Evolutionary conservation across 805 yeast species (phyloP).

Genomic region (Candida dajiaensis): DNA sequence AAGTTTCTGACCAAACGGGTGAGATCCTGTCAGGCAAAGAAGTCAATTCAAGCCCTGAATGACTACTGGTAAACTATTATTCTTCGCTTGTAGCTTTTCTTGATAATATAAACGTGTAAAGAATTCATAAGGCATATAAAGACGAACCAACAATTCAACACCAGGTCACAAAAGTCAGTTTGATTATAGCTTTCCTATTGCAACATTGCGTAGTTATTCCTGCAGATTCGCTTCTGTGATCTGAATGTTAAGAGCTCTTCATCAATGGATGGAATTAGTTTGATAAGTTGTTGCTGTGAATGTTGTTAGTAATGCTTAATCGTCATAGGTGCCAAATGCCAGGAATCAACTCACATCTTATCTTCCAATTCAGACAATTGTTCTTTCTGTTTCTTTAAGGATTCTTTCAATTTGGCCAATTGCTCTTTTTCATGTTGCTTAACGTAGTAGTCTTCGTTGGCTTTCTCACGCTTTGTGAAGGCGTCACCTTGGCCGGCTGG

Average conservation of each 20-base stretch:
- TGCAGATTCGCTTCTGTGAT: not conserved
- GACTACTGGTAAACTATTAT: not conserved
- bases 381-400: slow-evolving; percentile 69
- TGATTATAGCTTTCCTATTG: not conserved
- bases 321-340: not conserved
- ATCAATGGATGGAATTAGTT: not conserved
- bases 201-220: not conserved
- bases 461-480: slow-evolving; percentile 84
- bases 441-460: slow-evolving; percentile 80
- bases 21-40: not conserved
- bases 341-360: slow-evolving; percentile 26
- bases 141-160: not conserved
- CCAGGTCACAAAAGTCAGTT: not conserved
- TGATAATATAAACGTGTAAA: not conserved
- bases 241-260: not conserved
- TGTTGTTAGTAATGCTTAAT: not conserved
- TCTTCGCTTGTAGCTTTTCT: not conserved
- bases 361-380: slow-evolving; percentile 46
- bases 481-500: slow-evolving; percentile 49
- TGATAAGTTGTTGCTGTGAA: not conserved
- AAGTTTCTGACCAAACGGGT: too few relatives aligned
- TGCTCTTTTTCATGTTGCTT: slow-evolving; percentile 89
- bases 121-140: not conserved
- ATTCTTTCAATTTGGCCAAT: slow-evolving; percentile 67
- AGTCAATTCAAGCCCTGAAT: not conserved